These are phyloP conservation scores for Kwoniella pini DNA, from an alignment of 768 basidiomycete species.

Conservation along the genomic window DNA sequence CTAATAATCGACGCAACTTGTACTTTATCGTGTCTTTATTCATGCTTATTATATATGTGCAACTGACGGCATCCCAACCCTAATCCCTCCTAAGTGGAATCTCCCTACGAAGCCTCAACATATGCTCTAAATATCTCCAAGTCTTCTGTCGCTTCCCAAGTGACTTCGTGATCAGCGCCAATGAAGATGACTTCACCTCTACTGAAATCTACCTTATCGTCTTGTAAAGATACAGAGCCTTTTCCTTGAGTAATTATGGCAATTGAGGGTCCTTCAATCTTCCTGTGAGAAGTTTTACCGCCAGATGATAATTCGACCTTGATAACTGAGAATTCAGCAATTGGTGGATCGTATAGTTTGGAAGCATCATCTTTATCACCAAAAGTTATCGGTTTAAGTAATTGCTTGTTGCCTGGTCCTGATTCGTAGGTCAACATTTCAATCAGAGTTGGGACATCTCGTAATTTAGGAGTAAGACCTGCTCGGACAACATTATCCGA, in stretches of 20 bases:
- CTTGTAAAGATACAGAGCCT: conserved; percentile 58
- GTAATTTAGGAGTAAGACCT: conserved; percentile 92
- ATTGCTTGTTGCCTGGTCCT: conserved; percentile 67
- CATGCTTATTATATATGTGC: too few relatives aligned
- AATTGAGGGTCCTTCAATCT: conserved; percentile 81
- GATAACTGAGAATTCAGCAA: conserved; percentile 89
- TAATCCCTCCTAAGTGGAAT: neutral
- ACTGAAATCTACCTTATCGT: conserved; percentile 56
- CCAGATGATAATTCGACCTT: conserved; percentile 60
- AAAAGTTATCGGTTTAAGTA: conserved; percentile 66
- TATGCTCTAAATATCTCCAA: conserved; percentile 70
- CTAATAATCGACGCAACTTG: too few relatives aligned
- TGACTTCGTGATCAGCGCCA: conserved; percentile 67
- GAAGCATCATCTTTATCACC: conserved; percentile 46
- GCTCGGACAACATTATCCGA: conserved; percentile 96
- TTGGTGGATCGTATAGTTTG: conserved; percentile 82
- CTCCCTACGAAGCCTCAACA: conserved; percentile 53
- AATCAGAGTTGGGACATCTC: conserved; percentile 89
- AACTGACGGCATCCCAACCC: too few relatives aligned
- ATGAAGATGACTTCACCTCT: conserved; percentile 80
- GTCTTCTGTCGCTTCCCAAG: conserved; percentile 57
- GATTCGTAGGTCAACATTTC: conserved; percentile 81
- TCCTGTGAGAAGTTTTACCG: conserved; percentile 62
- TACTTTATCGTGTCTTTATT: too few relatives aligned
- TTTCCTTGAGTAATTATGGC: conserved; percentile 71